Conservation (phyloP, 2,329 filamentous ascomycete species). For the Claviceps sp. region DNA sequence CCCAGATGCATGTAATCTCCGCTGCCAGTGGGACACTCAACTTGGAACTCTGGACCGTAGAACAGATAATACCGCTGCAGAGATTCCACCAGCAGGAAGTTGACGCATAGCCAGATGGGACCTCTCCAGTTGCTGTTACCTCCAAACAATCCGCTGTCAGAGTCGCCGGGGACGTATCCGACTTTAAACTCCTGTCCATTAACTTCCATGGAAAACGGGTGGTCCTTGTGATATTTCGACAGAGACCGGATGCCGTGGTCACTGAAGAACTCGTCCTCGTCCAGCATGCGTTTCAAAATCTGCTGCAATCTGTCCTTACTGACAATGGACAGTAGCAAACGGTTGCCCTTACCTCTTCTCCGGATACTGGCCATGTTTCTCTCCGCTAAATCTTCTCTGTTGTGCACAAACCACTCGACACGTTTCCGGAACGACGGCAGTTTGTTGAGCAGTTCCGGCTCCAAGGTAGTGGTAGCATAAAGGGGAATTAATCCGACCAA, state of each 20-base stretch:
- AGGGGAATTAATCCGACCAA: slow-evolving; percentile 88
- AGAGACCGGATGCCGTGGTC: slow-evolving; percentile 83
- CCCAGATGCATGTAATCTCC: slow-evolving; percentile 93
- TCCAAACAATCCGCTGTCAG: slow-evolving; percentile 86
- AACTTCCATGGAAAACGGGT: slow-evolving; percentile 91
- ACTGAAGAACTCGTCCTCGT: slow-evolving; percentile 85
- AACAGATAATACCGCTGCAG: slow-evolving; percentile 94
- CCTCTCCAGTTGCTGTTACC: slow-evolving; percentile 98
- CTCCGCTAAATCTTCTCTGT: slow-evolving; percentile 74
- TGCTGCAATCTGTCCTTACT: slow-evolving; percentile 85
- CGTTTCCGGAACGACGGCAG: slow-evolving; percentile 88
- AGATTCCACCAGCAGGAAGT: slow-evolving; percentile 87
- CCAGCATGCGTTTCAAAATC: slow-evolving; percentile 83
- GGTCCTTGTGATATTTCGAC: slow-evolving; percentile 79
- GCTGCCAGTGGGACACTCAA: slow-evolving; percentile 88
- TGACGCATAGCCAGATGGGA: slow-evolving; percentile 91
- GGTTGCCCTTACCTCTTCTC: slow-evolving; percentile 78
- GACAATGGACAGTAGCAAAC: slow-evolving; percentile 77
- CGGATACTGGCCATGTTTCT: slow-evolving; percentile 90
- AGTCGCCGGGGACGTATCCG: slow-evolving; percentile 86
- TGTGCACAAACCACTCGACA: slow-evolving; percentile 86
- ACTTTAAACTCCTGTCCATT: slow-evolving; percentile 84
- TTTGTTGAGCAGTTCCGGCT: slow-evolving; percentile 85
- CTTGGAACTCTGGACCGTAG: slow-evolving; percentile 76
- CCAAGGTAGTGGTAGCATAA: slow-evolving; percentile 81